Base-by-base conservation (phyloP, 176 grass and related monocot species). In the Juncus inflexus region DNA sequence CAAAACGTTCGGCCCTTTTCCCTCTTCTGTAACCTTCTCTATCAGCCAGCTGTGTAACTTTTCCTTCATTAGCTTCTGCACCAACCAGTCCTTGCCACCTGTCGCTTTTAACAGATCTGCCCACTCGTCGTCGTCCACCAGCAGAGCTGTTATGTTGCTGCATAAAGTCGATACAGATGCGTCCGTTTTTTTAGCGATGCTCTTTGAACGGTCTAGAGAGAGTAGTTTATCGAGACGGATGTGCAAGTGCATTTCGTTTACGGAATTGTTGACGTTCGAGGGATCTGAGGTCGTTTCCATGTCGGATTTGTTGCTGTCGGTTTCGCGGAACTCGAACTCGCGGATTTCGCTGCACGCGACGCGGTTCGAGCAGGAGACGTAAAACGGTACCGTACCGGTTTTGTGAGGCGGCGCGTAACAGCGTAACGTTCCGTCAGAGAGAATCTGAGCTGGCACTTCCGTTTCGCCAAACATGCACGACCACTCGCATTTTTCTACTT, bases 381-480 rank as follows among this genome's bases (percentile, higher is more conserved):
- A 99, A 84, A 99, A 99, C 40, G 89, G 86, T 28, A 99, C 73
- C 58, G 75, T 79, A 80, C 89, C 89, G 73, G 80, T 70, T 77
- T 80, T 83, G 70, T 94, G 89, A 37, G 58, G 16, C 69, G 89
- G 89, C 1, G 83, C 84, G 79, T 87, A 86, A 69, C 95, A 87
- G 37, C 89, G 80, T 64, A 99, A 74, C 14, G 86, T 84, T 37
- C 95, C 95, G 75, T 94, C 85, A 66, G 64, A 73, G 76, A 99
- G 77, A 77, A 99, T 77, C 62, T 99, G 65, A 40, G 78, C 80
- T 50, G 95, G 69, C 35, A 94, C 95, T 90, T 99, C 95, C 64
- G 75, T 61, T 70, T 99, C 89, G 42, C 95, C 95, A 39, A 99
- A 99, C 95, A 99, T 99, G 78, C 95, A 99, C 65, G 95, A 99